Evolutionary conservation across 306 rosid genomes (phyloP).

Genomic region (Vigna angularis): DNA sequence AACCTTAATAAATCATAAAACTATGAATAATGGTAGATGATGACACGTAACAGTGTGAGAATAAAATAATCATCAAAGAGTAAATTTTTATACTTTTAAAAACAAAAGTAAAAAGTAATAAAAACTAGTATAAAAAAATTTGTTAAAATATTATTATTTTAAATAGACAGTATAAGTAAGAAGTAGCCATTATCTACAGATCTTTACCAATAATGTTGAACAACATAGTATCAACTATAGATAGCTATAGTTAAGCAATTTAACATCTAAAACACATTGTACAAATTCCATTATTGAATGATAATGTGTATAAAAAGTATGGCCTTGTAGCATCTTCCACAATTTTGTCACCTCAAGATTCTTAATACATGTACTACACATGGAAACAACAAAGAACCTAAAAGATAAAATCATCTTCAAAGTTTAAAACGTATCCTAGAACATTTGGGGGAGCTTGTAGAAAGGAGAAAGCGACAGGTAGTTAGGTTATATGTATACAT

Average conservation of each 20-base stretch:
- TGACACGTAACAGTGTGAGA: too few relatives aligned
- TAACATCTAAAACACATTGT: neutral
- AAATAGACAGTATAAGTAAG: constrained; percentile 12
- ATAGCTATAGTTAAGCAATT: neutral
- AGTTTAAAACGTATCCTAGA: constrained; percentile 22
- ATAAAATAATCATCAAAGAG: too few relatives aligned
- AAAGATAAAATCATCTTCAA: constrained; percentile 27
- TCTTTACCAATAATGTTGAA: neutral
- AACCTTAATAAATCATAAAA: constrained; percentile 32
- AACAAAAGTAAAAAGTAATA: too few relatives aligned
- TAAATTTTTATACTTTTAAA: too few relatives aligned
- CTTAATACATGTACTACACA: neutral
- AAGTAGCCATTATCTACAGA: neutral
- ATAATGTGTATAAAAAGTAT: neutral
- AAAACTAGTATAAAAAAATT: too few relatives aligned
- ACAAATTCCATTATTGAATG: constrained; percentile 8
- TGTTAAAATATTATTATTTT: too few relatives aligned
- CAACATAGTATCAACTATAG: neutral
- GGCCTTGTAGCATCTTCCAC: neutral
- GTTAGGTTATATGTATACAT: constrained; percentile 35
- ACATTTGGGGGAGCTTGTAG: constrained; percentile 37
- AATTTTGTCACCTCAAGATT: neutral
- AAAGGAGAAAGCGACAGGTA: constrained; percentile 40
- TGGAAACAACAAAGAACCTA: constrained; percentile 37
- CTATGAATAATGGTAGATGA: too few relatives aligned